These are phyloP conservation scores for Sicyos edulis DNA, from an alignment of 306 rosid genomes.

Conservation along the genomic window DNA sequence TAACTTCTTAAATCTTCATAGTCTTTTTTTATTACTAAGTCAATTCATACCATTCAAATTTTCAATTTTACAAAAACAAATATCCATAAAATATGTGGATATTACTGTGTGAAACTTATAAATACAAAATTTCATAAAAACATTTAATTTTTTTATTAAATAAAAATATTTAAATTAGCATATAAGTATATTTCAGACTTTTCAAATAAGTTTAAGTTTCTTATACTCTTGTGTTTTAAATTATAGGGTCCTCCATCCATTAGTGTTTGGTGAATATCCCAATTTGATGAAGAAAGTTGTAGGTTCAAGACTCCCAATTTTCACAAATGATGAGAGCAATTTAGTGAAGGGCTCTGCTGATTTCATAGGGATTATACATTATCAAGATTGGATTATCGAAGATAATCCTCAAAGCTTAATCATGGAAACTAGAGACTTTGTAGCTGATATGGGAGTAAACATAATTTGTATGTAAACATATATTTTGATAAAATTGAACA, in stretches of 20 bases:
- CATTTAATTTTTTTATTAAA: too few relatives aligned
- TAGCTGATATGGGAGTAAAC: conserved; percentile 27
- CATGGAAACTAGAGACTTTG: conserved; percentile 30
- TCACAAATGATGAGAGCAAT: conserved; percentile 40
- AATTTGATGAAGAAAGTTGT: conserved; percentile 42
- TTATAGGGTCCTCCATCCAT: conserved; percentile 59
- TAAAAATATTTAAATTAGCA: too few relatives aligned
- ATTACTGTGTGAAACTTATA: too few relatives aligned
- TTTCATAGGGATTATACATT: conserved; percentile 52
- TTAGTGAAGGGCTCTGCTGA: conserved; percentile 54
- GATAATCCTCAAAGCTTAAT: conserved; percentile 32
- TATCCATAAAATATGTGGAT: too few relatives aligned
- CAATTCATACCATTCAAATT: too few relatives aligned
- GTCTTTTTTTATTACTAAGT: too few relatives aligned
- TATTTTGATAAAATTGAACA: not conserved
- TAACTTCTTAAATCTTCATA: too few relatives aligned
- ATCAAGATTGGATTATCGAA: conserved; percentile 16
- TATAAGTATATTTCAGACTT: too few relatives aligned
- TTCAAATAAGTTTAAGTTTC: too few relatives aligned
- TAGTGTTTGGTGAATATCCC: conserved; percentile 62
- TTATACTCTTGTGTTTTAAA: too few relatives aligned
- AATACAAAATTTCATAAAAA: too few relatives aligned
- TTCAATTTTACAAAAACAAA: too few relatives aligned
- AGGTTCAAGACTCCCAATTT: conserved; percentile 47
- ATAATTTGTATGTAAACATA: conserved; percentile 20